Base-by-base conservation (phyloP, 352 stramenopile species). In the Pythium sp. region DNA sequence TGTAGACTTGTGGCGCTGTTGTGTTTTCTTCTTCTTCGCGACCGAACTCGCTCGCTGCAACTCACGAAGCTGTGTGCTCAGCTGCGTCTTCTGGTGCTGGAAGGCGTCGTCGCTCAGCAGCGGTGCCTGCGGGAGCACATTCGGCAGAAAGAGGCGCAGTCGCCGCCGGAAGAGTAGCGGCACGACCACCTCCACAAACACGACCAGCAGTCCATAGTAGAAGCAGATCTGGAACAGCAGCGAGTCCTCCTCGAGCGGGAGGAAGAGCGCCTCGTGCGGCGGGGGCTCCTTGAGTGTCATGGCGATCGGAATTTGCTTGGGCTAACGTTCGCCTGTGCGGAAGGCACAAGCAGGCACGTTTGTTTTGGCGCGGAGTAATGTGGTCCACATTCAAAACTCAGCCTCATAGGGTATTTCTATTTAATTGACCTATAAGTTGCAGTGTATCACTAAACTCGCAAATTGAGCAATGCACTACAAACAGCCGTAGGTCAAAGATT, bases 91-190 rank as follows among this genome's bases (percentile, higher is more conserved):
- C 36, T 72, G 71, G 26, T 74, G 79, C 36, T 76, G 71, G 61
- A 89, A 91, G 28, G 72, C 76, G 26, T 72, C 75, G 8, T 74
- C 68, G 34, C 68, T 70, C 57, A 89, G 62, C 49, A 69, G 49
- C 32, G 70, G 62, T 46, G 49, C 55, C 6, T 26, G 70, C 22
- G 62, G 72, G 5, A 61, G 70, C 34, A 76, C 54, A 30, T 58
- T 63, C 2, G 80, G 82, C 24, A 85, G 64, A 61, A 81, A 64
- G 11, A 92, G 63, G 11, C 75, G 78, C 64, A 90, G 68, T n/a
- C 78, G 81, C n/a, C 76, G 79, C 3, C 80, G 72, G 56, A 89
- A 86, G 12, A 91, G 34, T 53, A 81, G 68, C 46, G 83, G 83
- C 32, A 89, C 62, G 26, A 81, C 32, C 7, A 90, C 60, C 69